Base-by-base conservation (phyloP, 306 rosid genomes). In the Corylus avellana region DNA sequence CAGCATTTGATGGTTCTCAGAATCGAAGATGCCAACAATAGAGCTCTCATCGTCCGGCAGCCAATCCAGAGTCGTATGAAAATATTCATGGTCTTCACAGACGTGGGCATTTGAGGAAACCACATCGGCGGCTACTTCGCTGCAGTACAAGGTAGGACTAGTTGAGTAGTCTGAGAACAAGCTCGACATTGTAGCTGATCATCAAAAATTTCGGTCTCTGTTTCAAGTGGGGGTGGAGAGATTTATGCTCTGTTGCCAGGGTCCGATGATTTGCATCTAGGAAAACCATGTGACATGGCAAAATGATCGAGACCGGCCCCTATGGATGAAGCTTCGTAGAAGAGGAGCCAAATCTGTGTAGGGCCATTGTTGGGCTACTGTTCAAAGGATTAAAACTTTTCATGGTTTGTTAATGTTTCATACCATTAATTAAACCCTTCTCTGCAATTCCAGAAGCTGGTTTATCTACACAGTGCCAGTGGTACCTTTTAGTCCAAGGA, bases 311-410 rank as follows among this genome's bases (percentile, higher is more conserved):
- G 9, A 3, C 57, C 74, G 77, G 82, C 71, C 83, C 79, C 66
- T 18, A 20, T 76, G 69, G 70, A 78, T 46, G 90, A 87, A 84
- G 77, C 62, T 87, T 87, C 90, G 81, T 57, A 59, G 32, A 5
- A 56, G 48, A 74, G 75, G 42, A 62, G 82, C 81, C 81, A 87
- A 84, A 77, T 39, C 73, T 39, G 27, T 13, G 86, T 87, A 42
- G 86, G 87, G 61, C 74, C 84, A 0, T 14, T 29, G 14, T 11
- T 17, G 58, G 46, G 44, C 39, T 68, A 22, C 72, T 42, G 18
- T 42, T 68, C 9, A 2, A 5, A 32, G 44, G 42, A 13, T 1
- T 2, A 29, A 0, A n/a, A 13, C 44, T 29, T 62, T 0, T 12
- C 50, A 44, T 39, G 50, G 14, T 10, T 25, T 68, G 11, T 22